Evolutionary conservation across 2,329 filamentous ascomycete species (phyloP).

Genomic region (Alternaria angustiovoidea): DNA sequence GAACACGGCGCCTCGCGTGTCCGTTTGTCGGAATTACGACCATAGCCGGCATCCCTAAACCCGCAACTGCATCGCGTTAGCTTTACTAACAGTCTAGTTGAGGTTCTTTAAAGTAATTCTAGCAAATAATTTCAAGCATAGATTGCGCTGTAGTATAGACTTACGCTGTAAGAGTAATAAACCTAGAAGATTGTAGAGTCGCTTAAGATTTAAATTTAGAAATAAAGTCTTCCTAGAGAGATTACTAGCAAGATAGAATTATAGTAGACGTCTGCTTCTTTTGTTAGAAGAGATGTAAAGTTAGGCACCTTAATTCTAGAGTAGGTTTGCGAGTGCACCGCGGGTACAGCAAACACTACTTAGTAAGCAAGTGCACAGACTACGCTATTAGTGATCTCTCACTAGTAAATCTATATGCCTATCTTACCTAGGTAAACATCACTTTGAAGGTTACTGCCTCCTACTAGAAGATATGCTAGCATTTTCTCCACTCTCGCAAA

Average conservation of each 20-base stretch:
- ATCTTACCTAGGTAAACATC: background rate
- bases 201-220: background rate
- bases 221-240: background rate
- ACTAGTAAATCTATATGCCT: background rate
- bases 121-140: too few species aligned
- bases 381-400: fast-evolving
- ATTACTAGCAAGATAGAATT: background rate
- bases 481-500: background rate
- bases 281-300: background rate
- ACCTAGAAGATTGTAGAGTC: background rate
- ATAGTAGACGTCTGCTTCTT: background rate
- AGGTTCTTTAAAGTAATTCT: background rate
- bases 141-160: background rate
- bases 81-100: too few species aligned
- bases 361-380: background rate
- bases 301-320: background rate
- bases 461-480: background rate
- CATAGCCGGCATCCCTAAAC: slow-evolving; percentile 35
- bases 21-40: slow-evolving; percentile 38
- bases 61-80: slow-evolving; percentile 14
- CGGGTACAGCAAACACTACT: background rate
- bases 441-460: background rate
- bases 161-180: background rate
- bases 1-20: slow-evolving; percentile 29
- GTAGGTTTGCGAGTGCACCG: background rate